Conservation (phyloP, 192 early-diverging fungal genomes). For the Coemansia sp. region DNA sequence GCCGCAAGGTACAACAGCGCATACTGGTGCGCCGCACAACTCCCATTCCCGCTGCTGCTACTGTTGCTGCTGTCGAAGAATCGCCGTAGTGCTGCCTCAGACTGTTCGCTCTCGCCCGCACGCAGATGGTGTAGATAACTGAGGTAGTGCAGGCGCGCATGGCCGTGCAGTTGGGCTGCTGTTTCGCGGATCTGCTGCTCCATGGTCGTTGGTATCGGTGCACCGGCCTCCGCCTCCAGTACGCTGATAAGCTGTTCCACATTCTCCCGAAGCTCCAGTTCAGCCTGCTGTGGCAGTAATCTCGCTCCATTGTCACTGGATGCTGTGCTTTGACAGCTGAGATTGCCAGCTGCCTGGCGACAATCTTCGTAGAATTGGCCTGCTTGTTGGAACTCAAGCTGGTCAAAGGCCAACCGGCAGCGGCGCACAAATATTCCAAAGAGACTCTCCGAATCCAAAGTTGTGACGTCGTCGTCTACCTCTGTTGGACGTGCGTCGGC, state of each 20-base stretch:
- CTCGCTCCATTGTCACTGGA: neutral
- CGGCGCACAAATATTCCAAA: slow-evolving; percentile 48
- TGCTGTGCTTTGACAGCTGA: neutral
- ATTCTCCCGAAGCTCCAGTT: slow-evolving; percentile 28
- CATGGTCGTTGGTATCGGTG: slow-evolving; percentile 12
- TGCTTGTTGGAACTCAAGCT: slow-evolving; percentile 49
- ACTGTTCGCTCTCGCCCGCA: slow-evolving; percentile 27
- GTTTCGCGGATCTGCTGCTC: slow-evolving; percentile 13
- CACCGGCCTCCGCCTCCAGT: slow-evolving; percentile 22
- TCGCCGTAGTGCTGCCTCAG: slow-evolving; percentile 22
- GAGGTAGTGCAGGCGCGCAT: slow-evolving; percentile 35
- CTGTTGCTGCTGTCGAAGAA: slow-evolving; percentile 41
- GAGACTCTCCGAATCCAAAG: slow-evolving; percentile 46
- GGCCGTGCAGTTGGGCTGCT: slow-evolving; percentile 9
- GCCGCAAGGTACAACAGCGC: slow-evolving; percentile 43
- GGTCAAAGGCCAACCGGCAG: slow-evolving; percentile 46
- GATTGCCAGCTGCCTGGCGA: neutral
- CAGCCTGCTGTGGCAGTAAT: slow-evolving; percentile 5
- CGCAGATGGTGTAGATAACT: slow-evolving; percentile 28
- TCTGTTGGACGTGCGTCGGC: slow-evolving; percentile 9
- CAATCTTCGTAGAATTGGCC: slow-evolving; percentile 25
- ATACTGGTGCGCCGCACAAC: slow-evolving; percentile 26
- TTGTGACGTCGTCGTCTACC: slow-evolving; percentile 9
- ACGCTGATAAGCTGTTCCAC: slow-evolving; percentile 24
- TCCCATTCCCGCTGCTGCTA: neutral